Evolutionary conservation across 176 grass and related monocot species (phyloP), one percentile per base, ranked within the genome.

Genomic region (Areca catechu): DNA sequence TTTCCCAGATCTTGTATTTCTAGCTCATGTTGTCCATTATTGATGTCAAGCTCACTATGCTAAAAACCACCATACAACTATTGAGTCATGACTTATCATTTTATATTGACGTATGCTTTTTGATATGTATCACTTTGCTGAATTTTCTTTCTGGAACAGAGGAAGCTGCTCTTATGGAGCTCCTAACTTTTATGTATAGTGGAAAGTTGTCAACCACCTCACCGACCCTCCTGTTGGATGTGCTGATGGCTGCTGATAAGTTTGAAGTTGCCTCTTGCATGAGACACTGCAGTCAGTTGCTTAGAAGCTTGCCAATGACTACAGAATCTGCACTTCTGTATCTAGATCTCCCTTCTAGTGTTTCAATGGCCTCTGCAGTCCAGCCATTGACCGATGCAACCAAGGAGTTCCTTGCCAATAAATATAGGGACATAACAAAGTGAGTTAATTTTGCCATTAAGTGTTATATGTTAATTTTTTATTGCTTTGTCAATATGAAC

Each of bases 361-460:
- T 63, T 63, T 63, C 61, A 24, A 50, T 63, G 61, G 19, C 61
- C 19, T 63, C 47, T 12, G 92, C 92, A 52, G 83, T 96, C 56
- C 92, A 90, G 74, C 92, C 92, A 53, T 67, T 96, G 21, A 96
- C 77, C 49, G 92, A 96, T 70, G 71, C 92, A 53, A 83, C 92
- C 18, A 96, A 90, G 77, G 86, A 90, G 67, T 96, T 90, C 65
- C 92, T 96, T 68, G 86, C 86, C 22, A 88, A 74, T 53, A 90
- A 88, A 55, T 96, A 81, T 65, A 90, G 82, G 65, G 92, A 96
- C 63, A 53, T 96, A 58, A 75, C 80, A 5, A 96, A 90, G 92
- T 96, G 67, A 77, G 82, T 83, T 43, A 43, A 55, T 58, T 43
- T 51, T 73, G n/a, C 43, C 51, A 43, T 43, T 9, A 9, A 12